These are phyloP conservation scores for Pistacia atlantica DNA, from an alignment of 345 rosid species.

Conservation along the genomic window DNA sequence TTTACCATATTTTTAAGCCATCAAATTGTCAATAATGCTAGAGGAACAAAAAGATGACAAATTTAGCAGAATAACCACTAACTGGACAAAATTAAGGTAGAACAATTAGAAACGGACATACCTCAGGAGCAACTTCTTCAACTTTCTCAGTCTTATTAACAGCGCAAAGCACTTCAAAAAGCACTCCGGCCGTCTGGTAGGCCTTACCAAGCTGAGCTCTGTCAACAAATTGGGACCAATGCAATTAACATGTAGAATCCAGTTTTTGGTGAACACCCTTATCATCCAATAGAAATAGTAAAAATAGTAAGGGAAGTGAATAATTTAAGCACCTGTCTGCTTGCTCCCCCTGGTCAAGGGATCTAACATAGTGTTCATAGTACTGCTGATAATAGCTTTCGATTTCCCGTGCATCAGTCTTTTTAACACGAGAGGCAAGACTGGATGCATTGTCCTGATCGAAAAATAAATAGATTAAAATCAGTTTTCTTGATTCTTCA, in stretches of 20 bases:
- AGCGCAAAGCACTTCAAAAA: slow-evolving; percentile 96
- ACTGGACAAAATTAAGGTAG: slow-evolving; percentile 9
- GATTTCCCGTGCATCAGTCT: slow-evolving; percentile 96
- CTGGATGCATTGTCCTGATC: slow-evolving; percentile 88
- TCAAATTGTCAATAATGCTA: slow-evolving; percentile 2
- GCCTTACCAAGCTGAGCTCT: slow-evolving; percentile 99
- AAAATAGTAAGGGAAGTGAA: not conserved
- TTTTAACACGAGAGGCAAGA: slow-evolving; percentile 90
- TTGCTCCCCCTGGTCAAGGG: slow-evolving; percentile 93
- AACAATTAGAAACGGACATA: slow-evolving; percentile 29
- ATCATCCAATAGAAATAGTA: not conserved
- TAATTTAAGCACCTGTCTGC: slow-evolving; percentile 75
- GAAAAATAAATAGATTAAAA: slow-evolving; percentile 2
- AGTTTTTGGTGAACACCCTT: not conserved
- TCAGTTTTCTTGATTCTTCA: slow-evolving; percentile 10
- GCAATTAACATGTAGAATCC: not conserved
- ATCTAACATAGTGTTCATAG: slow-evolving; percentile 86
- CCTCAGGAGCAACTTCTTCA: slow-evolving; percentile 99
- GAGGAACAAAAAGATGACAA: not conserved
- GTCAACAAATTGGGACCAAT: slow-evolving; percentile 26
- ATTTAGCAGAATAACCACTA: not conserved
- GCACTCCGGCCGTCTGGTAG: slow-evolving; percentile 97
- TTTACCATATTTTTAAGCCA: slow-evolving; percentile 11
- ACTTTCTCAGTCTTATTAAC: slow-evolving; percentile 97
- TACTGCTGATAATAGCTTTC: slow-evolving; percentile 92